A percentile compares a stretch with the other conserved stretches of the same genome.
Conservation (phyloP, 495 filamentous ascomycete genomes). For the Neurospora hispaniola region DNA sequence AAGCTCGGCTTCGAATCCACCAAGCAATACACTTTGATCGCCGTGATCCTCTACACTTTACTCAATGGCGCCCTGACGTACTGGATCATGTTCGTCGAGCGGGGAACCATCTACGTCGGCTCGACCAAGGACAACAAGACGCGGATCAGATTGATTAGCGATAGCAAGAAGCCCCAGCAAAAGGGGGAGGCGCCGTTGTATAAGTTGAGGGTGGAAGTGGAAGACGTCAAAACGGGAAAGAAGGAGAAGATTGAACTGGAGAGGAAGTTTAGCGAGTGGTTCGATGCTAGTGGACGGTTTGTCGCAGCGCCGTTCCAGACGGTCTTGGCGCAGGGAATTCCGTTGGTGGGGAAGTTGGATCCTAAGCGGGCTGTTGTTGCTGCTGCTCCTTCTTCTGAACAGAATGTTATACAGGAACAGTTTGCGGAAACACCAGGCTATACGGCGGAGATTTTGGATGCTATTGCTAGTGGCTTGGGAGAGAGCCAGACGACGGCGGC, state of each 20-base stretch:
- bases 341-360: constrained; percentile 57
- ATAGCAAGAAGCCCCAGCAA: constrained; percentile 7
- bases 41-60: constrained; percentile 68
- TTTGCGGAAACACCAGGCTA: constrained; percentile 13
- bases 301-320: constrained; percentile 74
- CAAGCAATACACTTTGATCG: constrained; percentile 60
- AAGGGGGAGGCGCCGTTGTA: constrained; percentile 75
- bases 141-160: constrained; percentile 48
- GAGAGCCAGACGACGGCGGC: constrained; percentile 8
- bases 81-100: constrained; percentile 83
- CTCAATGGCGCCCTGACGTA: constrained; percentile 70
- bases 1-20: constrained; percentile 78
- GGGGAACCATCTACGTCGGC: constrained; percentile 69
- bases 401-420: not conserved
- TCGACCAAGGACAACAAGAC: constrained; percentile 41
- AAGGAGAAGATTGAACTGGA: constrained; percentile 44
- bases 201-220: constrained; percentile 53
- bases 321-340: constrained; percentile 62
- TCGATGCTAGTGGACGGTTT: constrained; percentile 71
- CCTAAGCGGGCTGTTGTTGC: constrained; percentile 37
- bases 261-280: constrained; percentile 76
- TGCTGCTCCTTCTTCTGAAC: not conserved
- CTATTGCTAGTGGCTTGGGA: constrained; percentile 19
- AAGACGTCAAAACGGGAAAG: constrained; percentile 28
- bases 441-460: constrained; percentile 31